These are phyloP conservation scores for Solanum medicagineum DNA, from an alignment of 257 asterid species.

Conservation along the genomic window DNA sequence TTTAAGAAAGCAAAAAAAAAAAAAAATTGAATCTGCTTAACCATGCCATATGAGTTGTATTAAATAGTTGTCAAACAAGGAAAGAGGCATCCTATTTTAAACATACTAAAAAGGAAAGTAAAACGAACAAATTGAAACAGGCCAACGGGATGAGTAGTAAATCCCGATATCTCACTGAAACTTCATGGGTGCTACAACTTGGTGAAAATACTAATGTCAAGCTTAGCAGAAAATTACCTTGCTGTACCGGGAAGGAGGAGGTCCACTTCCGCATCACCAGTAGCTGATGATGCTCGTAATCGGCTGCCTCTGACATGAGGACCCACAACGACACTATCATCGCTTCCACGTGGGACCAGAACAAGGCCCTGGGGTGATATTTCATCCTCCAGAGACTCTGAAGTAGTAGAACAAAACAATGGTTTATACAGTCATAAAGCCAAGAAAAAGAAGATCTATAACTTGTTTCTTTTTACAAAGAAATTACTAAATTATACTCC, in stretches of 20 bases:
- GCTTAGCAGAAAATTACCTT: conserved; percentile 33
- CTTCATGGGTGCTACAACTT: neutral
- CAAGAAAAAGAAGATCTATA: neutral
- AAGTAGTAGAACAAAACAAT: conserved; percentile 2
- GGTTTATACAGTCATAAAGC: neutral
- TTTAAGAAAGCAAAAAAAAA: too few species aligned
- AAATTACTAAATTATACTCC: neutral
- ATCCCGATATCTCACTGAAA: neutral
- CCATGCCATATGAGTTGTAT: neutral
- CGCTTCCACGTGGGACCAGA: conserved; percentile 78
- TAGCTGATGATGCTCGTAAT: conserved; percentile 68
- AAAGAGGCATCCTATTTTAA: neutral
- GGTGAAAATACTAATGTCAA: neutral
- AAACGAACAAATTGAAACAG: neutral
- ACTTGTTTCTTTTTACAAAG: neutral
- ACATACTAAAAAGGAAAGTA: neutral
- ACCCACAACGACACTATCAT: conserved; percentile 59
- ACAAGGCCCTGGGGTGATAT: conserved; percentile 91
- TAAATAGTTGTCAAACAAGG: neutral
- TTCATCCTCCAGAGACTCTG: conserved; percentile 82
- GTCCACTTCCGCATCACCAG: conserved; percentile 94
- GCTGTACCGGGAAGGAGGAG: conserved; percentile 99
- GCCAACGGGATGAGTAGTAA: neutral
- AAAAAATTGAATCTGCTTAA: neutral
- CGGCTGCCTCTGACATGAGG: conserved; percentile 89